Evolutionary conservation across 768 basidiomycete species (phyloP), one percentile per base, ranked within the genome.

Genomic region (Rossbeevera mucosa): DNA sequence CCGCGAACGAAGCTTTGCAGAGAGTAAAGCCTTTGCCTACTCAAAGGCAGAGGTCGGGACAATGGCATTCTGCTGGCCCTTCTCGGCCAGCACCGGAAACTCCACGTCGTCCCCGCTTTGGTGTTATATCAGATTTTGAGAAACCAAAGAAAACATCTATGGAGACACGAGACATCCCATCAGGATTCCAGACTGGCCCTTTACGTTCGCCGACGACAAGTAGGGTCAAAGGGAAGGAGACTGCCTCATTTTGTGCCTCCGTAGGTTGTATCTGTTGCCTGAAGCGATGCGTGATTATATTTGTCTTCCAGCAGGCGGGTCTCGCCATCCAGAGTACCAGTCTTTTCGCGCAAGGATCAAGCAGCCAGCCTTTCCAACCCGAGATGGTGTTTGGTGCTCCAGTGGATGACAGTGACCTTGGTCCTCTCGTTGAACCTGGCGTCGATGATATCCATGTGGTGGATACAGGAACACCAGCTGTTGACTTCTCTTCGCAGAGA

Each of bases 1-100:
- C 75, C 22, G 79, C 73, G 57, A 76, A 66, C 44, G 76, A 77
- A 8, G 55, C 62, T 25, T 72, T 75, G 22, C 71, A 73, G 5
- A 73, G 74, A 2, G 75, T 74, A n/a, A 58, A 74, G 5, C 66
- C 65, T 5, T 55, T 72, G 6, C 71, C 76, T 24, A 66, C 71
- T 30, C 76, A 75, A 52, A 73, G 72, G 47, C 72, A 70, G 40
- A 64, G 57, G 18, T 75, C 72, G 67, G 69, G 59, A 16, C 67
- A 60, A 18, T 57, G 58, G 53, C 52, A 47, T 11, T 54, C 54
- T 8, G 61, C 63, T 24, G 66, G 64, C 13, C 67, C 69, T 25
- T 71, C 66, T 50, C 64, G 53, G 29, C 21, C 59, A 40, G 47
- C 50, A 4, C 68, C 69, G 26, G 71, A 73, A 53, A 78, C 74